Evolutionary conservation across 345 rosid species (phyloP).

Genomic region (Salix arbutifolia): DNA sequence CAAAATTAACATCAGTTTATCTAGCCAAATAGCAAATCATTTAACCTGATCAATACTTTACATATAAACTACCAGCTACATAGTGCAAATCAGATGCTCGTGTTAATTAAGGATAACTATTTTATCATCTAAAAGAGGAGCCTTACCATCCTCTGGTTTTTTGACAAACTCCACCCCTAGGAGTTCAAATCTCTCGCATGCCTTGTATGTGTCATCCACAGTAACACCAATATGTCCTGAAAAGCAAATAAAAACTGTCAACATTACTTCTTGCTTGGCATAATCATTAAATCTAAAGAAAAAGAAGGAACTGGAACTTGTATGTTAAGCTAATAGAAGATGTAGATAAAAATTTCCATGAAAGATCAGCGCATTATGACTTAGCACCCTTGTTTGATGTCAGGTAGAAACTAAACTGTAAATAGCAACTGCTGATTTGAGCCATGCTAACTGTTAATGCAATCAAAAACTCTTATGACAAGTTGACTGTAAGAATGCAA

Average conservation of each 20-base stretch:
- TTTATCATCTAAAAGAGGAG: neutral
- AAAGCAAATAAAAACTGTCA: neutral
- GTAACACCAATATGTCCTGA: slow-evolving; percentile 93
- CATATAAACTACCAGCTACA: neutral
- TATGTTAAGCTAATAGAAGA: no score
- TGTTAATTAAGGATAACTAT: neutral
- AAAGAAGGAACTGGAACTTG: neutral
- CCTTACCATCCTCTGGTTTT: slow-evolving; percentile 69
- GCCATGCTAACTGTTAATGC: neutral
- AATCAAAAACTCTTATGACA: neutral
- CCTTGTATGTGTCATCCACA: slow-evolving; percentile 87
- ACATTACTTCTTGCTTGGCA: neutral
- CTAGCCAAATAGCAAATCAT: neutral
- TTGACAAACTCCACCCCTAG: slow-evolving; percentile 93
- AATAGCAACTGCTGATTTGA: neutral
- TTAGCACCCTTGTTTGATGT: neutral
- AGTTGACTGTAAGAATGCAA: no score
- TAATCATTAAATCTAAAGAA: neutral
- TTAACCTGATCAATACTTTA: neutral
- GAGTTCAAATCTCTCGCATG: slow-evolving; percentile 83
- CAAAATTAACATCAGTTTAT: neutral
- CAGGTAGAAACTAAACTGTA: neutral
- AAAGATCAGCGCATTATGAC: neutral
- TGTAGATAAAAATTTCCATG: neutral
- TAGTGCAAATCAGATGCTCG: neutral